Base-by-base conservation (phyloP, 148 eudicot genomes). In the Nyssa sinensis region DNA sequence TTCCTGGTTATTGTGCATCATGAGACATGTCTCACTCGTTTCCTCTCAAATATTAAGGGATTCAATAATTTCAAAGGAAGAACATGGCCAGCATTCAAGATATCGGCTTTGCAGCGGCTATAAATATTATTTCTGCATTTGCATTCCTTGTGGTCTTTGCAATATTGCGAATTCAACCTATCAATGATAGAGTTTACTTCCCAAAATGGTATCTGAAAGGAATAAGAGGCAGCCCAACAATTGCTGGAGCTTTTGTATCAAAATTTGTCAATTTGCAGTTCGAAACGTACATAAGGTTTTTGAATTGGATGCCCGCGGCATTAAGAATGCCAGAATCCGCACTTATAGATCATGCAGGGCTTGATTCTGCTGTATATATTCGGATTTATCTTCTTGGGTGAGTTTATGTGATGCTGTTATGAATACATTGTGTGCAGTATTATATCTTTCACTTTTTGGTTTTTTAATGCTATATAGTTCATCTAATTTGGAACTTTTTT, bases 171-270 rank as follows among this genome's bases (percentile, higher is more conserved):
- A 96, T 95, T 77, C 99, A 95, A 67, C 99, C 99, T 37, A 35
- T 92, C 66, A 89, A 89, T 71, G 99, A 95, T 66, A 89, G 99
- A 82, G 91, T 95, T 10, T 95, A 95, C 88, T 95, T 95, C 67
- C 96, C 99, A n/a, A 95, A 95, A 84, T 95, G 99, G 99, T 92
- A 95, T 80, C 73, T 89, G 66, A 95, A 90, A 84, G 99, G 99
- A 30, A 85, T 92, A 67, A 77, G 99, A 70, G 89, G 82, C 41
- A 90, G 87, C 72, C 97, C 99, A 59, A 82, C 80, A 21, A 82
- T 66, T 64, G 82, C 94, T 4, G 87, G 86, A 67, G 80, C 90
- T 29, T 72, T 72, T 62, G 81, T 83, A 37, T 82, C 79, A 24
- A 92, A 89, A 72, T 86, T 92, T 76, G 89, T 95, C 57, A 95